phyloP scores from a whole-genome alignment of 1,284 basidiomycete species.

The Exobasidium cylindrosporum region DNA sequence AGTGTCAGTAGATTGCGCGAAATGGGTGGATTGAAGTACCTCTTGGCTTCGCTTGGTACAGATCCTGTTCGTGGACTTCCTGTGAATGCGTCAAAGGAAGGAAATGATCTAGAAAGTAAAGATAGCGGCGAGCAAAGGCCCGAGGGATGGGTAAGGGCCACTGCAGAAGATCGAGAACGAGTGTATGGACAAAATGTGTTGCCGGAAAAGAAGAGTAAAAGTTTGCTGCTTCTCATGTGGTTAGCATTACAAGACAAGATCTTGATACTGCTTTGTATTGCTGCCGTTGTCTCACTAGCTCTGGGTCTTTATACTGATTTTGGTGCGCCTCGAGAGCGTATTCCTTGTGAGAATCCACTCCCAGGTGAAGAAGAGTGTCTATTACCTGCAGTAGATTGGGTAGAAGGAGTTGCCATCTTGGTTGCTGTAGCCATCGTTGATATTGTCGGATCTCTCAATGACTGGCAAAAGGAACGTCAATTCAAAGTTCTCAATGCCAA shows the following conservation, averaged over 20 bases:
- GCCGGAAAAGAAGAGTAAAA: slow-evolving; percentile 74
- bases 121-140: slow-evolving; percentile 19
- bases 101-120: slow-evolving; percentile 23
- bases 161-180: slow-evolving; percentile 33
- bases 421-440: slow-evolving; percentile 68
- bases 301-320: slow-evolving; percentile 92
- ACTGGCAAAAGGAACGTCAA: slow-evolving; percentile 96
- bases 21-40: slow-evolving; percentile 71
- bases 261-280: slow-evolving; percentile 80
- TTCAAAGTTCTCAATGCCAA: slow-evolving; percentile 89
- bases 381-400: slow-evolving; percentile 71
- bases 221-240: slow-evolving; percentile 83
- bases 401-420: slow-evolving; percentile 95
- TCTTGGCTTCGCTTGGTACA: slow-evolving; percentile 75
- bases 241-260: slow-evolving; percentile 92
- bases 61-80: slow-evolving; percentile 58
- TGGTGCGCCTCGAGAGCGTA: slow-evolving; percentile 66
- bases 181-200: slow-evolving; percentile 81
- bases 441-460: slow-evolving; percentile 76
- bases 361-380: slow-evolving; percentile 34
- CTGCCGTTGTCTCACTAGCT: slow-evolving; percentile 86
- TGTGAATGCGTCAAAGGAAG: slow-evolving; percentile 27
- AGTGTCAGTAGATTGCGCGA: slow-evolving; percentile 65
- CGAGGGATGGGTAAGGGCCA: slow-evolving; percentile 26
- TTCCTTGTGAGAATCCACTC: slow-evolving; percentile 57